Evolutionary conservation across 176 grass and related monocot species (phyloP).

Genomic region (Tillandsia leiboldiana): DNA sequence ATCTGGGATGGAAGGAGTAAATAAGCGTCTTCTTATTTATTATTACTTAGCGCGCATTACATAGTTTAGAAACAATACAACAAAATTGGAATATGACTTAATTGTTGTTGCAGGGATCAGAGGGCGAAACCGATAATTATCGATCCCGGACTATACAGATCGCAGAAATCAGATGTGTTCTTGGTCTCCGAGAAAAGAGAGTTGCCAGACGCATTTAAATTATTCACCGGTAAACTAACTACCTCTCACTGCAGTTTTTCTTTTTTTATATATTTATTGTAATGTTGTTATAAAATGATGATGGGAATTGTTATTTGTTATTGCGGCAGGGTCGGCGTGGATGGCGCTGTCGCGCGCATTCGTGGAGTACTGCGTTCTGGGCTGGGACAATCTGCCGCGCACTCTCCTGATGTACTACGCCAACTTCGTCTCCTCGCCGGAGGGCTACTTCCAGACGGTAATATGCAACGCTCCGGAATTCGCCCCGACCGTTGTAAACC

Average conservation of each 20-base stretch:
- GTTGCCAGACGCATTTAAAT: constrained; percentile 69
- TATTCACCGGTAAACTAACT: constrained; percentile 45
- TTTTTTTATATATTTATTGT: neutral
- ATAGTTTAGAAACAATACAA: too few species aligned
- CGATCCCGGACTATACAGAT: constrained; percentile 63
- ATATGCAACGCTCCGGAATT: constrained; percentile 72
- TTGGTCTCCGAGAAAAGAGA: constrained; percentile 37
- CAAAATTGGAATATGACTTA: neutral
- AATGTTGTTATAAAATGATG: too few species aligned
- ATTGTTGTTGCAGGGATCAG: constrained; percentile 25
- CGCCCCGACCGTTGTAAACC: constrained; percentile 60
- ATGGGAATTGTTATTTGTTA: neutral
- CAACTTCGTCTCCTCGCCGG: constrained; percentile 88
- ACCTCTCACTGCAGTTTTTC: neutral
- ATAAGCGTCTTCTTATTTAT: too few species aligned
- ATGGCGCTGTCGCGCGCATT: constrained; percentile 55
- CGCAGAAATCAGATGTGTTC: constrained; percentile 65
- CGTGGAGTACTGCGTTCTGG: constrained; percentile 76
- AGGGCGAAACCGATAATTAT: constrained; percentile 56
- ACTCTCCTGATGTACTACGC: constrained; percentile 97
- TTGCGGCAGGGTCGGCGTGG: constrained; percentile 64
- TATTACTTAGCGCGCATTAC: too few species aligned
- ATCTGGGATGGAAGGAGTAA: constrained; percentile 87
- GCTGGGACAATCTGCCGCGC: constrained; percentile 95
- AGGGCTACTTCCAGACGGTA: constrained; percentile 96